phyloP scores from a whole-genome alignment of 2,329 filamentous ascomycete genomes.

The Lithohypha guttulata region DNA sequence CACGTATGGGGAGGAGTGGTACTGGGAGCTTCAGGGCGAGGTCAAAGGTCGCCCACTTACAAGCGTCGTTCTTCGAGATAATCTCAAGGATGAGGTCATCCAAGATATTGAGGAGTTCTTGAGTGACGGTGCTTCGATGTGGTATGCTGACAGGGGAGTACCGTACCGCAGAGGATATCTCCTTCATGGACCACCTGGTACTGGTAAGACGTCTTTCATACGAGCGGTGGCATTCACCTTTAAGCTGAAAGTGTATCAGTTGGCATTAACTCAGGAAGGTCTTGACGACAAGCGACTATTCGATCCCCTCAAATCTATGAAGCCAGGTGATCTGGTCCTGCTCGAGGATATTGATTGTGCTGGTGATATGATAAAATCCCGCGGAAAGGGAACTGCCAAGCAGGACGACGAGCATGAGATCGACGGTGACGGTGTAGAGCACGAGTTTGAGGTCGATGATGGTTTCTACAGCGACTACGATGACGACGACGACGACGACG shows the following conservation, averaged over 20 bases:
- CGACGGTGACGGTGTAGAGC: conserved; percentile 1
- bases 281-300: conserved; percentile 53
- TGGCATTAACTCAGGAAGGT: conserved; percentile 48
- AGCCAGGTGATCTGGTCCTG: conserved; percentile 54
- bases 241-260: conserved; percentile 55
- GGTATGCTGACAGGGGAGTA: conserved; percentile 39
- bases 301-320: conserved; percentile 49
- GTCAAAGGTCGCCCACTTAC: conserved; percentile 40
- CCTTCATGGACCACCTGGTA: conserved; percentile 65
- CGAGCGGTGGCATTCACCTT: conserved; percentile 58
- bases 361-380: conserved; percentile 31
- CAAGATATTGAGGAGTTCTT: conserved; percentile 69
- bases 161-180: conserved; percentile 68
- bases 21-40: too few species aligned
- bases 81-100: conserved; percentile 56
- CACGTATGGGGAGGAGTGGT: too few species aligned
- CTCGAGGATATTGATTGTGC: conserved; percentile 60
- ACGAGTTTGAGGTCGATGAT: too few species aligned
- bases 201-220: conserved; percentile 61
- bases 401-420: background rate
- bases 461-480: too few species aligned
- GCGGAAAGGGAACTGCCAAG: background rate
- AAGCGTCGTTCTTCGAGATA: conserved; percentile 61
- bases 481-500: too few species aligned
- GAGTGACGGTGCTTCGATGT: conserved; percentile 1